Evolutionary conservation across 371 early-diverging fungal genomes (phyloP), one percentile per base, ranked within the genome.

Genomic region (Rhizopus delemar): DNA sequence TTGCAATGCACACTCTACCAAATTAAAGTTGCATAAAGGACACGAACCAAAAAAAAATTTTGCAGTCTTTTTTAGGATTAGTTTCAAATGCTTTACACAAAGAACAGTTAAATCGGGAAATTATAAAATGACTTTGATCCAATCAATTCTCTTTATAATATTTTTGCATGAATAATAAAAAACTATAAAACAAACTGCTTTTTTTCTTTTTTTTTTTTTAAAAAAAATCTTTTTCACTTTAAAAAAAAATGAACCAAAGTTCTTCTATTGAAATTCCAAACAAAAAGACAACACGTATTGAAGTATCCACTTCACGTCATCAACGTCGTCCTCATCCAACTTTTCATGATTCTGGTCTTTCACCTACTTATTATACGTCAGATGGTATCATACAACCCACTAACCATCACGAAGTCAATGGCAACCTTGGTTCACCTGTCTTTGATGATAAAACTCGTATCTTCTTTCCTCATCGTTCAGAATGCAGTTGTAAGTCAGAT

Each of bases 341-440:
- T 1, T 49, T 29, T n/a, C 12, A 16, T 7, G 60, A 65, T 4
- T 51, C 51, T 9, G 65, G 65, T 12, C 59, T 65, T 3, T 60
- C 65, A 8, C 65, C 65, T 28, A 65, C 60, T 41, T 60, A 65
- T 16, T 60, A 60, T 52, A 59, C 59, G n/a, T 46, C 60, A 8
- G 31, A 38, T n/a, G 65, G 56, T 15, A 33, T 51, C 4, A 45
- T 59, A 29, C 56, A 60, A 8, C 51, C 43, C 11, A 43, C 53
- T 5, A 22, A 35, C 15, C 48, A 49, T 11, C 32, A 52, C 2
- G 34, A 52, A 15, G 8, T 22, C 32, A 8, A 50, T 15, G 51
- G 46, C 11, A 22, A 22, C 3, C 33, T 35, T 12, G 59, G 65
- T 0, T 65, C 65, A 8, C 65, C 65, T 11, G 60, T 59, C 5